Conservation (phyloP, 176 grass and related monocot genomes). For the Secale cereale region DNA sequence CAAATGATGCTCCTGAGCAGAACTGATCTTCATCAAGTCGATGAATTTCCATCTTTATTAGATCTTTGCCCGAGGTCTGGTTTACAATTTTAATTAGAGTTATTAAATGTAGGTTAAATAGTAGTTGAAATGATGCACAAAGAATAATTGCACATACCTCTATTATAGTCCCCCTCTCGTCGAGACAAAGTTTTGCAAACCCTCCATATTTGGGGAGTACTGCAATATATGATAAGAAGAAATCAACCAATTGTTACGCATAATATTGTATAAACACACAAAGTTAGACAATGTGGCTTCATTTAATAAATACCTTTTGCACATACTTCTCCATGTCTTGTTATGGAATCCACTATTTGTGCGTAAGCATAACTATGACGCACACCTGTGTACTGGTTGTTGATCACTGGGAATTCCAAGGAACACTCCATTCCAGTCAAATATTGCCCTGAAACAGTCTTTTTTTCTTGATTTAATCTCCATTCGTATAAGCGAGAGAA, state of each 20-base stretch:
- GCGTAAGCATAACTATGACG: slow-evolving; percentile 41
- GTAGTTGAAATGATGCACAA: not conserved
- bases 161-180: not conserved
- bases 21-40: slow-evolving; percentile 37
- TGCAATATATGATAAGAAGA: not conserved
- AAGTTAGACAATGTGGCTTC: not conserved
- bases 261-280: not conserved
- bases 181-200: slow-evolving; percentile 31
- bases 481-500: slow-evolving; percentile 34
- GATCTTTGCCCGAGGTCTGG: not conserved
- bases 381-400: slow-evolving; percentile 33
- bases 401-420: slow-evolving; percentile 44
- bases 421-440: slow-evolving; percentile 31
- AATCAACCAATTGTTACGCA: not conserved
- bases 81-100: not conserved
- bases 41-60: slow-evolving; percentile 21
- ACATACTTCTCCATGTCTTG: slow-evolving; percentile 1
- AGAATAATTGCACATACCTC: not conserved
- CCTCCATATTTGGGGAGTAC: slow-evolving; percentile 38
- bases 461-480: slow-evolving; percentile 48
- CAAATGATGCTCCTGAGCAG: slow-evolving; percentile 52
- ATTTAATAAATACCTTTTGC: slow-evolving; percentile 21
- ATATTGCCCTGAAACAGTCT: slow-evolving; percentile 28
- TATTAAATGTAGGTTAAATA: not conserved
- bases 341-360: slow-evolving; percentile 36